Conservation (phyloP, 2,329 filamentous ascomycete species). For the Aureobasidium lini region DNA sequence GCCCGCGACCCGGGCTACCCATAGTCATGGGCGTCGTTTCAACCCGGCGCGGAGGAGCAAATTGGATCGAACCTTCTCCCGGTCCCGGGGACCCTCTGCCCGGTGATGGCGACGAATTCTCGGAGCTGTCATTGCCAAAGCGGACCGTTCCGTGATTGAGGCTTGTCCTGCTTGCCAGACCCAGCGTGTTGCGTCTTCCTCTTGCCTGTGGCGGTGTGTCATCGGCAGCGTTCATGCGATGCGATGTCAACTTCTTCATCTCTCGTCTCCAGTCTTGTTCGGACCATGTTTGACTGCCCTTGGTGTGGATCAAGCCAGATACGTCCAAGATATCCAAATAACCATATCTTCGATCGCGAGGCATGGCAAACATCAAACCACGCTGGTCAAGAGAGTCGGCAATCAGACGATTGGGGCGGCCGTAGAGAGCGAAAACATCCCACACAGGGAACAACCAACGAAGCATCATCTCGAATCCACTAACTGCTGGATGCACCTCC, state of each 20-base stretch:
- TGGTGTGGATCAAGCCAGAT: constrained; percentile 65
- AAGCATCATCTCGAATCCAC: constrained; percentile 91
- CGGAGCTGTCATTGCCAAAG: constrained; percentile 37
- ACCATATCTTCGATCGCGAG: constrained; percentile 76
- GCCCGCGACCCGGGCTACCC: constrained; percentile 23
- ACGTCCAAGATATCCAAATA: constrained; percentile 89
- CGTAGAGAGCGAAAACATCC: constrained; percentile 87
- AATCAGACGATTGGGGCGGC: constrained; percentile 75
- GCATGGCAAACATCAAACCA: constrained; percentile 98
- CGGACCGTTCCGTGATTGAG: constrained; percentile 30
- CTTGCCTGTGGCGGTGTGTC: constrained; percentile 10
- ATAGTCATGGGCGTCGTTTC: constrained; percentile 36
- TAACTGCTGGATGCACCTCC: constrained; percentile 82
- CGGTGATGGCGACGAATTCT: constrained; percentile 38
- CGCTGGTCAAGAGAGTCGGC: constrained; percentile 80
- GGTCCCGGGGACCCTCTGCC: constrained; percentile 36
- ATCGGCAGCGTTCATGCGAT: constrained; percentile 54
- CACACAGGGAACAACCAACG: constrained; percentile 88
- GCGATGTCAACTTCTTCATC: constrained; percentile 79
- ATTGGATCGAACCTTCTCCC: constrained; percentile 21
- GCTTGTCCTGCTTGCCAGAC: constrained; percentile 31
- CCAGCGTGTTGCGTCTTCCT: constrained; percentile 18
- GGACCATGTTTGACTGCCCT: constrained; percentile 69
- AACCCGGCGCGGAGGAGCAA: constrained; percentile 30
- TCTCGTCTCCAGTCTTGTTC: constrained; percentile 86